These are phyloP conservation scores for Lachnellula willkommii DNA, from an alignment of 2,329 filamentous ascomycete genomes.

Conservation along the genomic window DNA sequence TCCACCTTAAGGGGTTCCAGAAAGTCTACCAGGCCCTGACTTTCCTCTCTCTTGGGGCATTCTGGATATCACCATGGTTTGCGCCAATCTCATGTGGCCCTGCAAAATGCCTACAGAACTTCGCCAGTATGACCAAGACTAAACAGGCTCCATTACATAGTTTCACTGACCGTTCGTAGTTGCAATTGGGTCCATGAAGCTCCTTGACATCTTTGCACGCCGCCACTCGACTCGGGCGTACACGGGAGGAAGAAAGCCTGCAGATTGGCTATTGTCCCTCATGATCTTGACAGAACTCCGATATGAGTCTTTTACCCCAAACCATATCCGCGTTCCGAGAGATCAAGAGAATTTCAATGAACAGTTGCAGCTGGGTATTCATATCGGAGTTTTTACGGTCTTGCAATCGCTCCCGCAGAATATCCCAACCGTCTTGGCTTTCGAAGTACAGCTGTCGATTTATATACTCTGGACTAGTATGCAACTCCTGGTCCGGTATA, in stretches of 20 bases:
- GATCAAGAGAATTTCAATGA: conserved; percentile 34
- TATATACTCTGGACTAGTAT: conserved; percentile 38
- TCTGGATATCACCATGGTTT: conserved; percentile 26
- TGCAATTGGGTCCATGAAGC: conserved; percentile 37
- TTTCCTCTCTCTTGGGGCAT: conserved; percentile 20
- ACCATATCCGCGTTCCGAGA: conserved; percentile 32
- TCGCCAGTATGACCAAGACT: conserved; percentile 28
- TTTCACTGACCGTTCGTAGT: conserved; percentile 24
- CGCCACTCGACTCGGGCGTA: conserved; percentile 33
- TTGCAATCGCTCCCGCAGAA: conserved; percentile 35
- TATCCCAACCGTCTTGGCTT: conserved; percentile 32
- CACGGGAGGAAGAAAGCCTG: conserved; percentile 24
- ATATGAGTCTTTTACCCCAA: conserved; percentile 40
- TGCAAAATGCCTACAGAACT: conserved; percentile 31
- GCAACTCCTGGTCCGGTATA: conserved; percentile 35
- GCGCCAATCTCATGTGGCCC: conserved; percentile 32
- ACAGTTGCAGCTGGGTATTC: conserved; percentile 32
- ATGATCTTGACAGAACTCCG: conserved; percentile 37
- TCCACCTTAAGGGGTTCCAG: conserved; percentile 22
- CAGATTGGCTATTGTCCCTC: conserved; percentile 29
- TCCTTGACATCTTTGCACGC: conserved; percentile 36
- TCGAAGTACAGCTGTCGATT: conserved; percentile 36
- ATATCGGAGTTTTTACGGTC: conserved; percentile 30
- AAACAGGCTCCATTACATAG: background rate
- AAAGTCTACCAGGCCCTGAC: conserved; percentile 24